Base-by-base conservation (phyloP, 805 yeast species). In the Yamadazyma olivae region DNA sequence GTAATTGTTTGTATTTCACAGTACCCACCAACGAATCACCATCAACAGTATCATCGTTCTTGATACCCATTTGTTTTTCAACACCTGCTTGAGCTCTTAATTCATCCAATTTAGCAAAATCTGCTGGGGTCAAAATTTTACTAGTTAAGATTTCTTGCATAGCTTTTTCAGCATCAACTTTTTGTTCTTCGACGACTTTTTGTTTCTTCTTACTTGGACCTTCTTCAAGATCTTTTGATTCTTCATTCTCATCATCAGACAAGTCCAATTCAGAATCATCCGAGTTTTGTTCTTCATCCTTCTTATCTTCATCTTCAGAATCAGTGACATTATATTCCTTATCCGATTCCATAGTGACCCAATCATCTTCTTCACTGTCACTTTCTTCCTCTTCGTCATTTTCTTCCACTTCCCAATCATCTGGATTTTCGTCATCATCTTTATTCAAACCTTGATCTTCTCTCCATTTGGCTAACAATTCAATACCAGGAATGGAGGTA, bases 51-150 rank as follows among this genome's bases (percentile, higher is more conserved):
- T 91, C 97, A 60, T 93, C 98, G 54, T 85, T 81, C 28, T 56
- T 57, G 32, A 67, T 66, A 27, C 91, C 90, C 78, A 89, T 67
- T 20, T 82, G 56, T 59, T 84, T 84, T 36, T 85, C 85, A 32
- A 90, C 73, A 48, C 96, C 96, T 4, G 96, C 95, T 59, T 84
- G 81, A 13, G 78, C 71, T 53, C 80, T 77, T 50, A 93, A 74
- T 61, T 93, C 96, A 53, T 91, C 91, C 51, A 93, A 72, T 63
- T 91, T 91, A 44, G 96, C 96, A 57, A 90, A 93, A 68, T 93
- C 99, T 1, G 98, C 97, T 16, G 99, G 99, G 0, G 99, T 93
- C 49, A 93, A 73, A 42, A 93, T 83, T 49, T 84, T 79, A 32
- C 79, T 74, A n/a, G 84, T 73, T 25, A 81, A 83, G 45, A 87